Percentiles rank a stretch among this genome's conserved stretches.
Evolutionary conservation across 1,139 yeast genomes (phyloP).

Genomic region (Suhomyces guaymorum): DNA sequence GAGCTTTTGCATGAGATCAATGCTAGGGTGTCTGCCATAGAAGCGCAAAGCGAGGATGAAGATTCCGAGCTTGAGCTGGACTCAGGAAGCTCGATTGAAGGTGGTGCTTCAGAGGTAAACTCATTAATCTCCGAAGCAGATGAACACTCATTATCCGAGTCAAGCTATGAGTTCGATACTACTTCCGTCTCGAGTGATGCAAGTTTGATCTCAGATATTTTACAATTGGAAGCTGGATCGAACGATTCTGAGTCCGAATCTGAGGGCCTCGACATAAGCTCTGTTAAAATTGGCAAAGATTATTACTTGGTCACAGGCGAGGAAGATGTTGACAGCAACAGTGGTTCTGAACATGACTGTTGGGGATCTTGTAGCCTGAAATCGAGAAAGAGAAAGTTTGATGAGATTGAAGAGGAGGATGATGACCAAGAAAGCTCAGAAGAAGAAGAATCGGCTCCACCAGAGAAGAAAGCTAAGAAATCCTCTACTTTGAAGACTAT

Average conservation of each 20-base stretch:
- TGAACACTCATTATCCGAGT: not conserved
- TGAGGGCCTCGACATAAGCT: slow-evolving; percentile 3
- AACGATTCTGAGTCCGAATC: slow-evolving; percentile 4
- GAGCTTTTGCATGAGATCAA: not conserved
- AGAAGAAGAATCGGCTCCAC: slow-evolving; percentile 2
- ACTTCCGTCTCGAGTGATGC: slow-evolving; percentile 7
- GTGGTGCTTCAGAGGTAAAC: no score
- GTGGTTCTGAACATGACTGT: slow-evolving; percentile 2
- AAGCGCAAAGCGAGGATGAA: not conserved
- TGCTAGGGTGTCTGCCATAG: not conserved
- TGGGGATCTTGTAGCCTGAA: slow-evolving; percentile 1
- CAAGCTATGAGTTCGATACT: slow-evolving; percentile 1
- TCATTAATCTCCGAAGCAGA: slow-evolving; percentile 6
- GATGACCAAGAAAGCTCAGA: slow-evolving; percentile 7
- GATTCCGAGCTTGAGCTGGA: slow-evolving; percentile 2
- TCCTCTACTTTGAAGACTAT: slow-evolving; percentile 20
- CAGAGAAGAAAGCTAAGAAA: slow-evolving; percentile 9
- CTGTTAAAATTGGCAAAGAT: slow-evolving; percentile 2
- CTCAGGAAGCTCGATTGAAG: no score
- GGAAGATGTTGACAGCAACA: not conserved
- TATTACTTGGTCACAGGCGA: slow-evolving; percentile 2
- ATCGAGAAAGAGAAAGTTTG: slow-evolving; percentile 16
- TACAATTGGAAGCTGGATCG: slow-evolving; percentile 2
- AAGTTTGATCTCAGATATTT: slow-evolving; percentile 7
- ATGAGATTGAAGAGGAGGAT: slow-evolving; percentile 10